Evolutionary conservation across 208 protist genomes (phyloP), one percentile per base, ranked within the genome.

Genomic region (Naegleria fowleri): DNA sequence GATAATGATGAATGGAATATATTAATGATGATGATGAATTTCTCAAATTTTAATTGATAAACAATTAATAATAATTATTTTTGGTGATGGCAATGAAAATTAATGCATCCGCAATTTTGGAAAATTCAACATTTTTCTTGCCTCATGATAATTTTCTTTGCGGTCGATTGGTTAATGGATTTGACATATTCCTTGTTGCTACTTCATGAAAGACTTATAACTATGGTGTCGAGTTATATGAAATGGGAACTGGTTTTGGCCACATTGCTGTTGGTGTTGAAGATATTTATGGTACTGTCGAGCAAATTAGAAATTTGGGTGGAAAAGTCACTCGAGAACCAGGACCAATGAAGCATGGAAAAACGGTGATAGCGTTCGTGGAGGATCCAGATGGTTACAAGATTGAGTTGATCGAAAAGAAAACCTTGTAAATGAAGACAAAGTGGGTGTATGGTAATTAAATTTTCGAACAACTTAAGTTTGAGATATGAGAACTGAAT

Each of bases 241-340:
- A 93, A 33, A 95, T 92, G 13, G 84, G 84, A 58, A 95, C 93
- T 16, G 95, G 95, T 0, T 96, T 96, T 90, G 96, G 95, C 15
- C 95, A 96, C 90, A 96, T 96, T 51, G 94, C 95, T 38, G 96
- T 97, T 90, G 96, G 95, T 43, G 95, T 97, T 36, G 93, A 95
- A 19, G 94, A 97, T 83, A 94, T 96, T 52, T 95, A 94, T 88
- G 83, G 79, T 48, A 41, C 94, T 19, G 91, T 96, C 38, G 92
- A 90, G 0, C 91, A 94, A 11, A 92, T 96, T 86, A 93, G 93
- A 38, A 39, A 91, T 88, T 92, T 94, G 83, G 92, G 95, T 76
- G 93, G 96, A 0, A 93, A 94, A 0, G 43, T 88, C 25, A 58
- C 41, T 15, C 19, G 84, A 39, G 43, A 88, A 88, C 84, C 84